Evolutionary conservation across 805 yeast genomes (phyloP).

Genomic region (Wickerhamomyces tratensis): DNA sequence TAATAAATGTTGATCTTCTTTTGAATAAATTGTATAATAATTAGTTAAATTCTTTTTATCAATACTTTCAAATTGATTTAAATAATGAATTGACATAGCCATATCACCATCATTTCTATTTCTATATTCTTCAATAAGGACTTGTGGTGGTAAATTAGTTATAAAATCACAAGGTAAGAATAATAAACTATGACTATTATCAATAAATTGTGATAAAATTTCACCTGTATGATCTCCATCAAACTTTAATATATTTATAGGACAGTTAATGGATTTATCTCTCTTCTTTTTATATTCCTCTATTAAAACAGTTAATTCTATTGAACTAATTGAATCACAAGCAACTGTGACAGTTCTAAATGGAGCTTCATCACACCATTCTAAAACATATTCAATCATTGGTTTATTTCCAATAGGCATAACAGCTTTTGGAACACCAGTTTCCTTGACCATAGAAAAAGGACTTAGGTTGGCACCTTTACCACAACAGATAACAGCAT

Average conservation of each 20-base stretch:
- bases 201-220: constrained; percentile 40
- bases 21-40: constrained; percentile 59
- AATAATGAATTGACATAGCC: constrained; percentile 71
- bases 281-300: constrained; percentile 34
- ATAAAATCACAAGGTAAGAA: constrained; percentile 89
- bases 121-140: constrained; percentile 74
- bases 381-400: constrained; percentile 76
- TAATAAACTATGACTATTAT: constrained; percentile 41
- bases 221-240: constrained; percentile 55
- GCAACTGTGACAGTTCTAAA: constrained; percentile 65
- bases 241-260: constrained; percentile 31
- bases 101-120: constrained; percentile 56
- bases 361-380: constrained; percentile 87
- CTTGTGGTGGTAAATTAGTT: constrained; percentile 87
- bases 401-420: constrained; percentile 87
- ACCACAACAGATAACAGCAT: constrained; percentile 87
- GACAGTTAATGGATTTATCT: constrained; percentile 22
- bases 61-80: constrained; percentile 62
- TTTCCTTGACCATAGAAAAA: constrained; percentile 47
- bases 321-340: constrained; percentile 36
- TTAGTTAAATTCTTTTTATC: constrained; percentile 68
- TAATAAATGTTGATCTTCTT: constrained; percentile 39
- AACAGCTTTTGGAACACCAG: constrained; percentile 74
- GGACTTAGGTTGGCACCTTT: constrained; percentile 69
- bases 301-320: constrained; percentile 38